Percentiles rank a stretch among this genome's conserved stretches.
Conservation (phyloP, 805 yeast genomes). For the Lipomyces kockii region DNA sequence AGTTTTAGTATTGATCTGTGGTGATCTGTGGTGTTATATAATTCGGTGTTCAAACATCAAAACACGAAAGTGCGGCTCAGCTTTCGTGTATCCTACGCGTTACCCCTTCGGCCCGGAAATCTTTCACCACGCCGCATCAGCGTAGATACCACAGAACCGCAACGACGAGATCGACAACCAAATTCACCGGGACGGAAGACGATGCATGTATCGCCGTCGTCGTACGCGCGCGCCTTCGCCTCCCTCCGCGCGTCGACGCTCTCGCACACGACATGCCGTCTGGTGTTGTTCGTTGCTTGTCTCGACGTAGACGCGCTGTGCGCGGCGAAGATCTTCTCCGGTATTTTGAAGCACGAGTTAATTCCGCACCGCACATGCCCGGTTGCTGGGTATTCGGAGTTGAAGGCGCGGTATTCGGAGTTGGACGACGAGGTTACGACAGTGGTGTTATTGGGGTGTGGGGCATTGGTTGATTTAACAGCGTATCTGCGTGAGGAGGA, state of each 20-base stretch:
- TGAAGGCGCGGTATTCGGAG: constrained; percentile 60
- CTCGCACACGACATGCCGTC: constrained; percentile 89
- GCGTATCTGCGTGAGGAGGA: constrained; percentile 50
- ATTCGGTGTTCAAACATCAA: background rate
- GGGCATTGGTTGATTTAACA: constrained; percentile 85
- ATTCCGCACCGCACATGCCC: constrained; percentile 90
- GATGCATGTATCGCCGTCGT: constrained; percentile 78
- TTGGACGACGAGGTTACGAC: constrained; percentile 77
- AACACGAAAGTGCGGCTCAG: background rate
- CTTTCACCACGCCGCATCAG: background rate
- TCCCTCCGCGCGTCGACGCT: constrained; percentile 72
- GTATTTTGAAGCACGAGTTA: constrained; percentile 74
- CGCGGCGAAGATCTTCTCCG: constrained; percentile 76
- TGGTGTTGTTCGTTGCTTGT: constrained; percentile 87
- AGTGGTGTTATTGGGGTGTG: constrained; percentile 86
- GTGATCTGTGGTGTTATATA: background rate
- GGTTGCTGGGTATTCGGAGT: constrained; percentile 85
- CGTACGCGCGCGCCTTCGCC: constrained; percentile 69
- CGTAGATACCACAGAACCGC: background rate
- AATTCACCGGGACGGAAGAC: background rate
- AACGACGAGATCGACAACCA: background rate
- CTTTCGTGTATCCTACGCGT: background rate
- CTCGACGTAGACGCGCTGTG: constrained; percentile 90
- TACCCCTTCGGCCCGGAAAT: background rate
- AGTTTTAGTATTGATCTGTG: background rate